Evolutionary conservation across 2,329 filamentous ascomycete genomes (phyloP).

Genomic region (Colletotrichum sp.): DNA sequence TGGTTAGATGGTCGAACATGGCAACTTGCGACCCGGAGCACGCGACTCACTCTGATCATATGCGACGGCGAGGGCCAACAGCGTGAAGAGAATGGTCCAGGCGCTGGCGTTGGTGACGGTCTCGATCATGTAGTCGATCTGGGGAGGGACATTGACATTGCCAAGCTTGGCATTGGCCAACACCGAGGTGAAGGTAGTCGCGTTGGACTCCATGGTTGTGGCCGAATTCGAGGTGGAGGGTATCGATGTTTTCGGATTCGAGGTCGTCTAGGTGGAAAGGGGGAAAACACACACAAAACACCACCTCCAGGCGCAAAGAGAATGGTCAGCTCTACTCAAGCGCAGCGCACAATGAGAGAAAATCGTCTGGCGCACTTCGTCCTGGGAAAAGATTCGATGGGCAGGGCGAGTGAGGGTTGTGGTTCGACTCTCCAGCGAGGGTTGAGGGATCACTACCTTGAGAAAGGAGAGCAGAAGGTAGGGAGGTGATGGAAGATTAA

Average conservation of each 20-base stretch:
- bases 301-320: neutral
- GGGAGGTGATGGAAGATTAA: slow-evolving; percentile 9
- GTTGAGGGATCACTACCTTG: neutral
- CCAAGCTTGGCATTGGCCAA: slow-evolving; percentile 64
- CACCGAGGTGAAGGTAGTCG: slow-evolving; percentile 74
- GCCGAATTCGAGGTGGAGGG: neutral
- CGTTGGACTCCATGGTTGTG: slow-evolving; percentile 58
- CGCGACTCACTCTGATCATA: slow-evolving; percentile 86
- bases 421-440: slow-evolving; percentile 10
- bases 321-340: neutral
- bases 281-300: neutral
- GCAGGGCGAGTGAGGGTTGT: neutral
- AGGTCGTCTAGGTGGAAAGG: neutral
- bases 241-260: neutral
- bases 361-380: neutral
- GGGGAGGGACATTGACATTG: slow-evolving; percentile 55
- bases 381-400: neutral
- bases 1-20: neutral
- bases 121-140: slow-evolving; percentile 61
- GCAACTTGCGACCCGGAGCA: neutral
- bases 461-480: neutral
- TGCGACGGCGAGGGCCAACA: slow-evolving; percentile 73
- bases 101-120: slow-evolving; percentile 58
- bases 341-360: neutral
- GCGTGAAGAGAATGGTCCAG: slow-evolving; percentile 69